These are phyloP conservation scores for Fusarium piperis DNA, from an alignment of 2,329 filamentous ascomycete genomes.

Conservation along the genomic window DNA sequence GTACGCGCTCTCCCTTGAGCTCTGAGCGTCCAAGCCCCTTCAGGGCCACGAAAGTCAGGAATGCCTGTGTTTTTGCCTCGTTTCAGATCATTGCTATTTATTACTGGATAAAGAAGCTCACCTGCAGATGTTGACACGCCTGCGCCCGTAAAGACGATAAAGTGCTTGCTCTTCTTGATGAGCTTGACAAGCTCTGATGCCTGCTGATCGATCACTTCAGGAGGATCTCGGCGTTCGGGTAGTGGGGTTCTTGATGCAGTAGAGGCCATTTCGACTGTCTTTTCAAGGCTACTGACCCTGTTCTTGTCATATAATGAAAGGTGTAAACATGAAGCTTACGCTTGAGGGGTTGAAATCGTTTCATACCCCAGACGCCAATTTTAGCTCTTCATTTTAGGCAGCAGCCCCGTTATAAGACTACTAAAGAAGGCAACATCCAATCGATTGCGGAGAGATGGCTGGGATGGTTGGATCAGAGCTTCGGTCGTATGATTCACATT, in stretches of 20 bases:
- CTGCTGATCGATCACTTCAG: slow-evolving; percentile 43
- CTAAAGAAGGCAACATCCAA: background rate
- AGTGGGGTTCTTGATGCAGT: slow-evolving; percentile 23
- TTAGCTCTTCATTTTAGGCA: slow-evolving; percentile 9
- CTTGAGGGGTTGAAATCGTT: background rate
- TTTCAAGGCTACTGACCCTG: background rate
- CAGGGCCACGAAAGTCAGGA: slow-evolving; percentile 58
- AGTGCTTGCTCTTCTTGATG: slow-evolving; percentile 55
- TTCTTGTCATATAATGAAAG: background rate
- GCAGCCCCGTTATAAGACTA: slow-evolving; percentile 20
- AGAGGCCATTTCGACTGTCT: slow-evolving; percentile 11
- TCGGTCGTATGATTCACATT: background rate
- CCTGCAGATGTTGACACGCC: slow-evolving; percentile 59
- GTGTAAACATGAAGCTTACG: background rate
- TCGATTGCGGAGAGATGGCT: background rate
- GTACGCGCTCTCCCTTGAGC: slow-evolving; percentile 52
- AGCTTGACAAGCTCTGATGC: slow-evolving; percentile 48
- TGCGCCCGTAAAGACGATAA: slow-evolving; percentile 59
- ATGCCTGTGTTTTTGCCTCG: slow-evolving; percentile 46
- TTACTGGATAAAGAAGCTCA: slow-evolving; percentile 5
- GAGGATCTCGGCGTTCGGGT: slow-evolving; percentile 22
- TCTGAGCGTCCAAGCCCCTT: slow-evolving; percentile 56
- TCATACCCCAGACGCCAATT: background rate
- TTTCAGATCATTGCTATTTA: accelerated
- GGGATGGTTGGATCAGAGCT: background rate